phyloP scores from a whole-genome alignment of 2,329 filamentous ascomycete species.

The Ilyonectria mors-panacis region DNA sequence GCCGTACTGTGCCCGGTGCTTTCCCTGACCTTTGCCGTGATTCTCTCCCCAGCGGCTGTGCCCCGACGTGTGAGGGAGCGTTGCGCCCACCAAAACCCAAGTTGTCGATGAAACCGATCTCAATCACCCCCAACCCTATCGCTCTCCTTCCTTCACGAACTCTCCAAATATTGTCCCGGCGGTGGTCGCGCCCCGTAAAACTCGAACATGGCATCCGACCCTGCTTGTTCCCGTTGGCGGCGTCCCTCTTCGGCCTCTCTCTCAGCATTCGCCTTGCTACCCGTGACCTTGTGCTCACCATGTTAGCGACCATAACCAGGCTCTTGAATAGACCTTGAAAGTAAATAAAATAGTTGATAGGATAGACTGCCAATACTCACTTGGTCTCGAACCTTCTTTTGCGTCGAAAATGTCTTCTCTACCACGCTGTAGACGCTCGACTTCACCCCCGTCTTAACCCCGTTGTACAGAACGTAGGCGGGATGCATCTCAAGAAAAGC shows the following conservation, averaged over 20 bases:
- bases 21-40: too few species aligned
- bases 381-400: conserved; percentile 23
- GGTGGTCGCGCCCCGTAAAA: conserved; percentile 25
- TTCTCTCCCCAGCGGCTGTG: not conserved
- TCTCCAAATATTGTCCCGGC: conserved; percentile 23
- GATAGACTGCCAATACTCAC: not conserved
- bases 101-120: not conserved
- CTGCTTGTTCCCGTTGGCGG: conserved; percentile 16
- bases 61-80: too few species aligned
- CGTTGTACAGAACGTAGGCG: conserved; percentile 16
- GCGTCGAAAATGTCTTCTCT: conserved; percentile 21
- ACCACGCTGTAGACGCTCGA: conserved; percentile 19
- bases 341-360: not conserved
- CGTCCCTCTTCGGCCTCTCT: conserved; percentile 26
- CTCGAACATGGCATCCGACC: conserved; percentile 18
- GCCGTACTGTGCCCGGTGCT: too few species aligned
- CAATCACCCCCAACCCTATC: not conserved
- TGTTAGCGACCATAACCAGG: not conserved
- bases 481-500: conserved; percentile 16
- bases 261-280: conserved; percentile 3
- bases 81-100: not conserved
- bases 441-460: conserved; percentile 17
- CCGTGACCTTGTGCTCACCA: conserved; percentile 1
- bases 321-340: not conserved
- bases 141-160: conserved; percentile 6